Evolutionary conservation across 2,329 filamentous ascomycete genomes (phyloP).

Genomic region (Arthrobotrys pseudoclavata): DNA sequence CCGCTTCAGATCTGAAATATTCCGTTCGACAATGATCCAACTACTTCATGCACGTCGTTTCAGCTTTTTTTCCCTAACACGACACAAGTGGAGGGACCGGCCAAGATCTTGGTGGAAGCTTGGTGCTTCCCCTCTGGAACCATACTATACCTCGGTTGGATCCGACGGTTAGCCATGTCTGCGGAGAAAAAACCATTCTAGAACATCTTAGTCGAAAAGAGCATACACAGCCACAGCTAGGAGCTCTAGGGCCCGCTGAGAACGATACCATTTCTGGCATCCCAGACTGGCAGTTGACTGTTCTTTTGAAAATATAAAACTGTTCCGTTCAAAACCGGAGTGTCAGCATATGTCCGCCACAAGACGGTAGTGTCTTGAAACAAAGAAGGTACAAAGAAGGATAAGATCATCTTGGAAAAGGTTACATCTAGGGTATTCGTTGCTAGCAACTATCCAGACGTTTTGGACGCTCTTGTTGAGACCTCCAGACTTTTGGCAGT

Average conservation of each 20-base stretch:
- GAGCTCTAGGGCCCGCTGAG: background rate
- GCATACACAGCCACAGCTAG: background rate
- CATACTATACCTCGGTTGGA: background rate
- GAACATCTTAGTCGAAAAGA: background rate
- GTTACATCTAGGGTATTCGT: no score
- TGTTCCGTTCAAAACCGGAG: background rate
- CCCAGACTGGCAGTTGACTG: no score
- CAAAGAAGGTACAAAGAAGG: background rate
- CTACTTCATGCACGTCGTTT: background rate
- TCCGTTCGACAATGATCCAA: background rate
- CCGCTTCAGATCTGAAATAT: background rate
- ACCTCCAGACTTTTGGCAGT: background rate
- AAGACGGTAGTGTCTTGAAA: background rate
- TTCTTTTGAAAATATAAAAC: background rate
- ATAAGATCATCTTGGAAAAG: no score
- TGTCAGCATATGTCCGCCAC: background rate
- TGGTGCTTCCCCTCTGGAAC: background rate
- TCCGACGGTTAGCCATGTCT: background rate
- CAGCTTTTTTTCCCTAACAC: background rate
- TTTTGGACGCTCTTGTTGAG: background rate
- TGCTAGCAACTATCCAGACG: background rate
- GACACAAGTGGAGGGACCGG: background rate
- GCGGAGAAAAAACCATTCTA: background rate
- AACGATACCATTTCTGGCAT: background rate
- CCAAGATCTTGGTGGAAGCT: background rate